Evolutionary conservation across 78 protist genomes (phyloP).

Genomic region (slime mould (Dictyostelium discoideum)): dicty_2.7 NC_007089.4:3339501-3340000

Average conservation of each 20-base stretch:
- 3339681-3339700: neutral
- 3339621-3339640: neutral
- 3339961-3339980: neutral
- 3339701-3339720: slow-evolving; percentile 6
- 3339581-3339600: too few species aligned
- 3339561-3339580: too few species aligned
- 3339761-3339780: neutral
- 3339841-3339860: neutral
- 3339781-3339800: slow-evolving; percentile 25
- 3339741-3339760: neutral
- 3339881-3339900: neutral
- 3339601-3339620: neutral
- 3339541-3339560: too few species aligned
- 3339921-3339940: neutral
- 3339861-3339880: neutral
- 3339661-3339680: neutral
- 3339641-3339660: neutral
- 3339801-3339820: neutral
- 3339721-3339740: neutral
- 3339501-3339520: too few species aligned
- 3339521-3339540: too few species aligned
- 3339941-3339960: neutral
- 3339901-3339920: slow-evolving; percentile 10
- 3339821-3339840: slow-evolving; percentile 9
- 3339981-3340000: neutral